These are phyloP conservation scores for Microsporum audouinii DNA, from an alignment of 2,329 filamentous ascomycete genomes.

Conservation along the genomic window DNA sequence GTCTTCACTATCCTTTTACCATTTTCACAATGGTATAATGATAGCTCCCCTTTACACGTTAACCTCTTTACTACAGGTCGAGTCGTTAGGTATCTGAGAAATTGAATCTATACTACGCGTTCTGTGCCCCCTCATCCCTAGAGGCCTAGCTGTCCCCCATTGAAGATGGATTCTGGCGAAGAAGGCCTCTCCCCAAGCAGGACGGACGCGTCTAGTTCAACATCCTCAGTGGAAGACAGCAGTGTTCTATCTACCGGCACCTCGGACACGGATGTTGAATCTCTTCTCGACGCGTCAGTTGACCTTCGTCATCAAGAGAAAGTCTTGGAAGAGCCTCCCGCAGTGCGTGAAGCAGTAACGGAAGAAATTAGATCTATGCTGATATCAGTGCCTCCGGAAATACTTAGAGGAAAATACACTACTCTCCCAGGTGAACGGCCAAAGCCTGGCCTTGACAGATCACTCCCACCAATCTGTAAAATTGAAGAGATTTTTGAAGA, in stretches of 20 bases:
- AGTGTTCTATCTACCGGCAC: neutral
- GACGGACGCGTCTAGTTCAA: neutral
- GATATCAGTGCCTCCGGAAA: conserved; percentile 13
- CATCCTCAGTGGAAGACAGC: neutral
- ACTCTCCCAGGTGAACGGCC: conserved; percentile 11
- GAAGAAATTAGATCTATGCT: conserved; percentile 5
- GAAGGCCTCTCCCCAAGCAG: neutral
- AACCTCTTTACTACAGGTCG: neutral
- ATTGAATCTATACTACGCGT: neutral
- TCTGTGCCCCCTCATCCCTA: neutral
- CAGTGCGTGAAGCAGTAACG: neutral
- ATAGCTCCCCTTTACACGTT: neutral
- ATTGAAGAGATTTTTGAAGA: conserved; percentile 42
- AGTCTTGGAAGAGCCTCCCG: neutral
- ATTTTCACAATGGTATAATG: neutral
- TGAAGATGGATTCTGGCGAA: neutral
- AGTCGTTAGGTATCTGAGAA: neutral
- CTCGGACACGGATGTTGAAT: neutral
- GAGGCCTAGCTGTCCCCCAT: neutral
- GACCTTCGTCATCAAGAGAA: neutral
- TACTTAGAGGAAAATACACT: conserved; percentile 13
- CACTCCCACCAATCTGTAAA: conserved; percentile 37
- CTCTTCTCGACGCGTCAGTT: neutral
- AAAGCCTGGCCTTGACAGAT: conserved; percentile 21
- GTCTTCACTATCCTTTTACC: neutral